Evolutionary conservation across 2,329 filamentous ascomycete species (phyloP), one percentile per base, ranked within the genome.

Genomic region (Aspergillus japonicus): DNA sequence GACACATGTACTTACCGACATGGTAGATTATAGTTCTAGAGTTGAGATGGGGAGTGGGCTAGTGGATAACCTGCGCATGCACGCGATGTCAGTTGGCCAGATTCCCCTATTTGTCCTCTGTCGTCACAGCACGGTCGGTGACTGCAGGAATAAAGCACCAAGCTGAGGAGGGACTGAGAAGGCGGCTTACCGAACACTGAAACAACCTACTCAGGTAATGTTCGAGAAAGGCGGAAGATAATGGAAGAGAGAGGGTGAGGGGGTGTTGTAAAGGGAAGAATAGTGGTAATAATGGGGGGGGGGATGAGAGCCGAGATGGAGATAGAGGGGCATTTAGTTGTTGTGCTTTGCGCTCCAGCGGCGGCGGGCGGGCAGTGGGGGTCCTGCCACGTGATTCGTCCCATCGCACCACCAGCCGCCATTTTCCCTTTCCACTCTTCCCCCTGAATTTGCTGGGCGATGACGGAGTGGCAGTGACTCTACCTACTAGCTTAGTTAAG

Each of bases 271-370:
- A 5, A n/a, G 39, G 33, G 33, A 35, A 35, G 33, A 35, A 35
- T 35, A 35, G 33, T 35, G 33, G 33, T 35, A 35, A 16, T 35
- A 42, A 42, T 42, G 16, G 16, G 14, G 16, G 61, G 61, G 57
- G 59, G 56, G 55, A 54, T 54, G 42, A 35, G 52, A 58, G 62
- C 49, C 50, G 59, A 61, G 62, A 62, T 66, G 65, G 63, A 72
- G 68, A 73, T 69, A 71, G 72, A 74, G 72, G 71, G 71, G 72
- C 71, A 72, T 66, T 65, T 61, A 66, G 5, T 44, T 71, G 68
- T 72, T 73, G 67, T 64, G 65, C 65, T 68, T 62, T 63, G 54
- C 64, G 61, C 59, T 58, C 57, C 59, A 59, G 67, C 68, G 68
- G 53, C 42, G 53, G 42, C 53, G 64, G 47, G 47, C 39, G 39